Base-by-base conservation (phyloP, 2,329 filamentous ascomycete species). In the Periconia sp. region DNA sequence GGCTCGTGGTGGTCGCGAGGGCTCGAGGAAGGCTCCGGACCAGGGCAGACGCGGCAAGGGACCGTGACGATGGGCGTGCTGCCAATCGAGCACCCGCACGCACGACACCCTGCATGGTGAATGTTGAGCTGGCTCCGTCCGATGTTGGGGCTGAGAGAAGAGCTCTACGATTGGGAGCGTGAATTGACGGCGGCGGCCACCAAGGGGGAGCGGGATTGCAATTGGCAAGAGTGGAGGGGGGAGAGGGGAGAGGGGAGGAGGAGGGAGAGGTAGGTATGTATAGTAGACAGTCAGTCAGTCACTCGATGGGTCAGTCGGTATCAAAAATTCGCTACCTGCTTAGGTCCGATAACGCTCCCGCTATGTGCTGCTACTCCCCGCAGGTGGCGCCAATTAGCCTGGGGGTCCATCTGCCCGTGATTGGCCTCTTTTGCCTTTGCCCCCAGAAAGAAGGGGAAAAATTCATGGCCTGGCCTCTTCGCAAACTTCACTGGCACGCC, bases 101-200 rank as follows among this genome's bases (percentile, higher is more conserved):
- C 63, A 69, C 70, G 59, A 72, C 65, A 66, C 64, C 68, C 65
- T 74, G 71, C 71, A 74, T 74, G 57, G 58, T 67, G 64, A n/a
- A 57, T 37, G 10, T 37, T 37, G 33, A 6, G 3, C 13, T 5
- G 33, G 15, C 6, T 27, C 23, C 23, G 23, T 27, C 23, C 3
- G 23, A 27, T 8, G 23, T 8, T 27, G 23, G 23, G 23, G 23
- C 23, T 27, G 23, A 27, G 23, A 27, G 23, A 27, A 27, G 23
- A 27, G 23, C 5, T 27, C 23, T 27, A 8, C 3, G 23, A 8
- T 27, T 8, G 23, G 23, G 23, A 27, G 23, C 23, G 23, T 27
- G 23, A 27, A 27, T 27, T 27, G 23, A 27, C 23, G 23, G 23
- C 23, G 23, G 23, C 23, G 23, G 23, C 23, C 23, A 27, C 23